Conservation (phyloP, 2,329 filamentous ascomycete genomes). For the Lachnellula subtilissima region DNA sequence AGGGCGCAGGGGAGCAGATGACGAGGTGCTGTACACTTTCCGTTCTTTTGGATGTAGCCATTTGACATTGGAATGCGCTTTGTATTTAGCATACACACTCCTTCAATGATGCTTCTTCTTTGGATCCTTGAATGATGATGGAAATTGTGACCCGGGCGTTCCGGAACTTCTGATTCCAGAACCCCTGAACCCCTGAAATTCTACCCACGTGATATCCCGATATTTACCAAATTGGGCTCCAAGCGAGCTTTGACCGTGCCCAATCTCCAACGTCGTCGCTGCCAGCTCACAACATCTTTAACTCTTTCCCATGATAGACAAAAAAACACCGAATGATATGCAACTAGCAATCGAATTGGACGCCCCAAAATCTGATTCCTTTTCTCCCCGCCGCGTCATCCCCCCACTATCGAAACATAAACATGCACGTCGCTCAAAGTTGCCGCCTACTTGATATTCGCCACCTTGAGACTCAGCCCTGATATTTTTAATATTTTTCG, state of each 20-base stretch:
- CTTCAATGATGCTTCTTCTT: neutral
- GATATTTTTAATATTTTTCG: neutral
- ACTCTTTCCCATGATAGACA: neutral
- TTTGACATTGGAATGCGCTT: neutral
- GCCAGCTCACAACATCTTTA: neutral
- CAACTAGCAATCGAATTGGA: neutral
- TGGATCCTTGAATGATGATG: neutral
- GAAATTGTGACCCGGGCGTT: too few relatives aligned
- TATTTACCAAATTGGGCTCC: too few relatives aligned
- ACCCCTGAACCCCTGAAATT: neutral
- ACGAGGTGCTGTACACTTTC: neutral
- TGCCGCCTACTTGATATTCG: neutral
- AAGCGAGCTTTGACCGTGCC: neutral
- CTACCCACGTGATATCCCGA: neutral
- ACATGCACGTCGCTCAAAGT: slow-evolving; percentile 11
- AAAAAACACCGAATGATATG: slow-evolving; percentile 1
- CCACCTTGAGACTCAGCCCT: neutral
- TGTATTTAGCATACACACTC: neutral
- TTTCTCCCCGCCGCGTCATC: neutral
- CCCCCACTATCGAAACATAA: slow-evolving; percentile 7
- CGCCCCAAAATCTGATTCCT: neutral
- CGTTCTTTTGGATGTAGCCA: neutral
- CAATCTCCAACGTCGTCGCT: neutral
- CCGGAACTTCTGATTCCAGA: neutral
- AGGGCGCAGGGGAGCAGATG: neutral